Evolutionary conservation across 805 yeast species (phyloP), one percentile per base, ranked within the genome.

Genomic region (Cyberlindnera euphorbiae): DNA sequence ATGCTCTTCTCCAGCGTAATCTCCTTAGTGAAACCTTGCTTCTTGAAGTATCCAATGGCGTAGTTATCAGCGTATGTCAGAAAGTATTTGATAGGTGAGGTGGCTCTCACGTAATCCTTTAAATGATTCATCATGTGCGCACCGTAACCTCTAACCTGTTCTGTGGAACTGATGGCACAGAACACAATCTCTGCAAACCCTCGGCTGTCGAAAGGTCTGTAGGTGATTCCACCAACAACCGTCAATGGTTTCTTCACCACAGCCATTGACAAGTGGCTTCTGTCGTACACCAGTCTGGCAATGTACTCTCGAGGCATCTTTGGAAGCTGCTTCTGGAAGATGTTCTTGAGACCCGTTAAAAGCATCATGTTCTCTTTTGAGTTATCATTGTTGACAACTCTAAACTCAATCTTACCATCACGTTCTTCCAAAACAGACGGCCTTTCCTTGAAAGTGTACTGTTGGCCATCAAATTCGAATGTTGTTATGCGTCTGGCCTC

Each of bases 261-360:
- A 0, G 99, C 98, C 74, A 93, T 88, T 0, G 97, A 88, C 26
- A 94, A 66, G 63, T 93, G 99, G 26, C 90, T 81, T 48, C 97
- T 67, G 56, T 93, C 99, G 56, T 88, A 93, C 4, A 93, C 97
- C 43, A 93, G 71, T 47, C 98, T 67, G 6, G 96, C 87, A 54
- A 93, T 93, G 62, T 93, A 93, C 56, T 93, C 97, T 44, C 93
- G 75, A 15, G 99, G 99, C 99, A 93, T 93, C 62, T 93, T 90
- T 2, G 99, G 99, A 45, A 93, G 71, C 63, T 93, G 99, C 53
- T 89, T 89, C 58, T 93, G 98, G 60, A 93, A 93, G 46, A 93
- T 90, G 57, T 90, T 93, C 62, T 93, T 93, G 44, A 93, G 63
- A 2, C 99, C 99, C 0, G 97, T 93, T 44, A 93, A 66, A 33